These are phyloP conservation scores for Calonectria pauciramosa DNA, from an alignment of 2,329 filamentous ascomycete species.

Conservation along the genomic window DNA sequence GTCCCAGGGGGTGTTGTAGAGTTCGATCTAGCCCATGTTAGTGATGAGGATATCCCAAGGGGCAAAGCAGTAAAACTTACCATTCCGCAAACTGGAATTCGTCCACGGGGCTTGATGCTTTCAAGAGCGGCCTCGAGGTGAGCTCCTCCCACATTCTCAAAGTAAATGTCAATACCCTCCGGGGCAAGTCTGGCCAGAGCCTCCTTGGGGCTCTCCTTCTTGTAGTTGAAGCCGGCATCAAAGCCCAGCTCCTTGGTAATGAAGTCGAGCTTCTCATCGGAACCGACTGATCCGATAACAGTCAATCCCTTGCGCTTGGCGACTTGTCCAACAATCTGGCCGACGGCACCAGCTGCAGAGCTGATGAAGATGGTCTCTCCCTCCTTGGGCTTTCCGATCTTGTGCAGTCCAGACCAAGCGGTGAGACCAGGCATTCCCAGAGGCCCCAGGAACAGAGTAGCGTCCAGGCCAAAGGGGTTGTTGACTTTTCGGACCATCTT, in stretches of 20 bases:
- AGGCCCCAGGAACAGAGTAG: constrained; percentile 78
- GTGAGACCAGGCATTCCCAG: constrained; percentile 75
- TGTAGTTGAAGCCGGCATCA: constrained; percentile 85
- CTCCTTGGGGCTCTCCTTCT: constrained; percentile 79
- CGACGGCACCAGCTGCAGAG: constrained; percentile 84
- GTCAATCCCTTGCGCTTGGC: constrained; percentile 84
- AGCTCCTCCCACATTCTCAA: constrained; percentile 67
- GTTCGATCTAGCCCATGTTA: constrained; percentile 65
- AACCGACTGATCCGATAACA: constrained; percentile 85
- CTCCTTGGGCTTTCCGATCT: constrained; percentile 73
- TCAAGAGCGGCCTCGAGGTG: constrained; percentile 62
- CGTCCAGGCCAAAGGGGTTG: constrained; percentile 78
- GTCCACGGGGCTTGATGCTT: constrained; percentile 71
- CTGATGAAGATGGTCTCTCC: constrained; percentile 87
- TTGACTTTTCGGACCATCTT: constrained; percentile 67
- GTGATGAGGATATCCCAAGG: accelerated
- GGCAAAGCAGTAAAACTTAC: constrained; percentile 47
- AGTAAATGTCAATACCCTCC: constrained; percentile 80
- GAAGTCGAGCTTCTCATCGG: constrained; percentile 84
- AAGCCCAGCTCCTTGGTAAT: constrained; percentile 65
- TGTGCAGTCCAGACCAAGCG: constrained; percentile 77
- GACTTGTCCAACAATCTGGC: constrained; percentile 85
- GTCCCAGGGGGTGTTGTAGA: constrained; percentile 74
- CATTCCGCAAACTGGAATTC: constrained; percentile 77
- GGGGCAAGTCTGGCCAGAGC: constrained; percentile 80